Percentiles rank a stretch among this genome's conserved stretches.
These are phyloP conservation scores for Tulasnella sp. DNA, from an alignment of 768 basidiomycete species.

Conservation along the genomic window DNA sequence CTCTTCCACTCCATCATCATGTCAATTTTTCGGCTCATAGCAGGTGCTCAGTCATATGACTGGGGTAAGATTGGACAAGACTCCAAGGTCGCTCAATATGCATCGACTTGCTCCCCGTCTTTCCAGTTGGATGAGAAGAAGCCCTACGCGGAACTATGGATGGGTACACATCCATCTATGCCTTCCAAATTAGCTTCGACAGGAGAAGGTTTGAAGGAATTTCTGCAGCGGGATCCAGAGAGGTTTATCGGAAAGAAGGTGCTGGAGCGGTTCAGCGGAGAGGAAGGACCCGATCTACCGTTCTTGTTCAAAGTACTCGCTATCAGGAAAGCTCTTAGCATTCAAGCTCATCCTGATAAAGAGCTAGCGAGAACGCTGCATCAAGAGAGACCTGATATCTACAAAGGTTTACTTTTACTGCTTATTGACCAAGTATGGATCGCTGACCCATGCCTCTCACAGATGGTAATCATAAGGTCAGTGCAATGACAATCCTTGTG, in stretches of 20 bases:
- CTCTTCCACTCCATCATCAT: neutral
- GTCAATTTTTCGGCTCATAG: constrained; percentile 62
- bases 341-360: constrained; percentile 90
- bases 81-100: constrained; percentile 84
- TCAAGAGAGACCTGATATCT: constrained; percentile 59
- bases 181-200: constrained; percentile 45
- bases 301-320: constrained; percentile 89
- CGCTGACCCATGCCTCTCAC: constrained; percentile 1
- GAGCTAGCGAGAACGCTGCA: constrained; percentile 58
- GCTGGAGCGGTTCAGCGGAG: constrained; percentile 40
- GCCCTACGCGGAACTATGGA: constrained; percentile 98
- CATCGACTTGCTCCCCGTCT: constrained; percentile 46
- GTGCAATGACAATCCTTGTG: neutral
- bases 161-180: constrained; percentile 85
- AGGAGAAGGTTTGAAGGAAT: constrained; percentile 37
- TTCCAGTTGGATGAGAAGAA: constrained; percentile 55
- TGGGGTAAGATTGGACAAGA: constrained; percentile 80
- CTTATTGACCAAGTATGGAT: neutral
- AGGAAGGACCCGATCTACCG: constrained; percentile 62
- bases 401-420: constrained; percentile 57
- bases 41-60: constrained; percentile 82
- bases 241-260: constrained; percentile 57
- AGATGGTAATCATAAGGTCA: constrained; percentile 82
- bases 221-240: constrained; percentile 51
- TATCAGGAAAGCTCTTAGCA: constrained; percentile 78